A percentile compares a stretch with the other conserved stretches of the same genome.
These are phyloP conservation scores for Fomitopsis pinicola DNA, from an alignment of 1,284 basidiomycete genomes.

Conservation along the genomic window DNA sequence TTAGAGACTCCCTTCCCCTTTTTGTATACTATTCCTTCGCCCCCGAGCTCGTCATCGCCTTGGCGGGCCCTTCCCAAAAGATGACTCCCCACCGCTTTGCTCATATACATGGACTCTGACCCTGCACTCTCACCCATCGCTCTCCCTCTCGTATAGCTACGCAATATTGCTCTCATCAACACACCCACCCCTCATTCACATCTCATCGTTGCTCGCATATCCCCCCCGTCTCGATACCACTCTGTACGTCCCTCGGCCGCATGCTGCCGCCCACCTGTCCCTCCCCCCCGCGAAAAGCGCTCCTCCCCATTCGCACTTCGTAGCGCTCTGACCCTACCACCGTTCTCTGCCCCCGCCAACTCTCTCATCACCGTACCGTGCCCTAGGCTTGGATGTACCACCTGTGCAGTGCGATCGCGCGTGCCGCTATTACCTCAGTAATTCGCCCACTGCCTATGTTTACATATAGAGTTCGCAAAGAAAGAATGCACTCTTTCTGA, in stretches of 20 bases:
- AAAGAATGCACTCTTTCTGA: neutral
- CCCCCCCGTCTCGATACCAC: slow-evolving; percentile 1
- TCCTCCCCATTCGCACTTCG: neutral
- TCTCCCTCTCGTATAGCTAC: neutral
- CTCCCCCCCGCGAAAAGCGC: neutral
- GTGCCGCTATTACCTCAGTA: neutral
- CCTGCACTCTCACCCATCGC: neutral
- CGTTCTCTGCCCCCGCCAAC: neutral
- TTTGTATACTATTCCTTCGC: neutral
- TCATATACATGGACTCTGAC: neutral
- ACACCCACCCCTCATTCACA: neutral
- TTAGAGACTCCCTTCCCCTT: neutral
- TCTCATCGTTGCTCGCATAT: slow-evolving; percentile 7
- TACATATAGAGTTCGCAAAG: neutral
- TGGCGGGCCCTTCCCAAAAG: neutral
- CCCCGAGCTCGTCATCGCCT: slow-evolving; percentile 1
- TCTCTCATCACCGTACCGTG: neutral
- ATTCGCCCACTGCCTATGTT: neutral
- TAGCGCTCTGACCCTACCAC: neutral
- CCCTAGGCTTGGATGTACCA: neutral
- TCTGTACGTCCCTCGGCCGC: neutral
- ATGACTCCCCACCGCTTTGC: neutral
- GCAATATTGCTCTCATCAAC: neutral
- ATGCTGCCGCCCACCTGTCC: neutral
- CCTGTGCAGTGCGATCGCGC: neutral